These are phyloP conservation scores for Talaromyces piceae DNA, from an alignment of 2,329 filamentous ascomycete genomes.

Conservation along the genomic window DNA sequence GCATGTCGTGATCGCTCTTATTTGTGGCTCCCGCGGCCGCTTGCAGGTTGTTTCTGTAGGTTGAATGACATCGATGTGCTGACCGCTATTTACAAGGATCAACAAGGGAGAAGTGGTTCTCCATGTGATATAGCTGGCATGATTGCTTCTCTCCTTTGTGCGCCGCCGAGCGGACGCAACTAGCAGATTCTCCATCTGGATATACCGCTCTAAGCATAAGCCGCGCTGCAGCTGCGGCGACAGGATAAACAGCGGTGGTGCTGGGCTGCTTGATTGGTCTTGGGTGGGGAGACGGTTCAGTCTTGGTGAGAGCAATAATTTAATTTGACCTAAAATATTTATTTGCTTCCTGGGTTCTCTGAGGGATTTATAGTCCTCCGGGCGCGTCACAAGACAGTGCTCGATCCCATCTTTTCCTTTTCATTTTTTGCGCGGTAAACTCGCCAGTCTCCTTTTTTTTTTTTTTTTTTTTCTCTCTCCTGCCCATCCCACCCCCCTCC, in stretches of 20 bases:
- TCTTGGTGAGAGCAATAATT: neutral
- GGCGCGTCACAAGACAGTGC: conserved; percentile 10
- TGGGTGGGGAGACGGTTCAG: neutral
- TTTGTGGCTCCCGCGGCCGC: conserved; percentile 5
- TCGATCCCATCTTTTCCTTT: conserved; percentile 8
- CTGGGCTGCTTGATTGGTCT: conserved; percentile 3
- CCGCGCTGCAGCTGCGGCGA: conserved; percentile 3
- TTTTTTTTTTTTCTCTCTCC: conserved; percentile 4
- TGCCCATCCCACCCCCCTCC: conserved; percentile 3
- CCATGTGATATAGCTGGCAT: conserved; percentile 10
- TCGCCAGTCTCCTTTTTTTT: conserved; percentile 10
- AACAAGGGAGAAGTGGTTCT: neutral
- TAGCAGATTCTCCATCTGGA: neutral
- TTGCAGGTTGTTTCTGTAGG: conserved; percentile 4
- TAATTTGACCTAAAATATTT: neutral
- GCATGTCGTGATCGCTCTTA: conserved; percentile 9
- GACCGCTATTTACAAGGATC: conserved; percentile 10
- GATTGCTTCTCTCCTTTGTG: neutral
- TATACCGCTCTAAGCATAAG: neutral
- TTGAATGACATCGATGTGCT: neutral
- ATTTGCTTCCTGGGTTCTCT: neutral
- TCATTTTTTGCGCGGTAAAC: conserved; percentile 12
- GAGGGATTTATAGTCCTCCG: conserved; percentile 12
- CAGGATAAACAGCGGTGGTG: conserved; percentile 3
- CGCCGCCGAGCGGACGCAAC: neutral